Base-by-base conservation (phyloP, 2,329 filamentous ascomycete species). In the Calycina marina region DNA sequence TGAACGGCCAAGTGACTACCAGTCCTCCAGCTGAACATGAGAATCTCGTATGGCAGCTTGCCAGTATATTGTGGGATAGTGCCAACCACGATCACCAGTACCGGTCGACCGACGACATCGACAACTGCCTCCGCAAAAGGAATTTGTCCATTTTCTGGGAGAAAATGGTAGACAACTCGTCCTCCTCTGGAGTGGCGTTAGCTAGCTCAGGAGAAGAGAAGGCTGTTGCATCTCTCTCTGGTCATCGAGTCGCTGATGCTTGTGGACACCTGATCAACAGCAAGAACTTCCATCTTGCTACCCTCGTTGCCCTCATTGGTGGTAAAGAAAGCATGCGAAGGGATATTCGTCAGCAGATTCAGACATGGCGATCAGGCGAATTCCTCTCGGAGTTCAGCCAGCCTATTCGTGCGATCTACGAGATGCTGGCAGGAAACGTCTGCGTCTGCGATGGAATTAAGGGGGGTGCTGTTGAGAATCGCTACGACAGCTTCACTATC, bases 311-410 rank as follows among this genome's bases (percentile, higher is more conserved):
- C 8, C 72, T 93, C 39, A 80, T 96, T 47, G 84, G 83, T 18
- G 72, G 72, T 10, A 79, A 80, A 48, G 63, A 72, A 30, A 62
- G 62, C 2, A 72, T 77, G 34, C 80, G 76, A 49, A 71, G 71
- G 39, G 77, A 88, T 40, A 82, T 96, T 59, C 65, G 65, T 14
- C 67, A 75, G 35, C 90, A 98, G 53, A 67, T 98, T 32, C 72
- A 76, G 38, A 75, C 79, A 31, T 98, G 90, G 90, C 73, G 77
- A 20, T 70, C 81, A 16, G 73, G 82, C 20, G 83, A 85, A 49
- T 72, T 88, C 28, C 69, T 93, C 12, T 82, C 84, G 1, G 92
- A 98, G 53, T 85, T 98, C 56, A 75, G 72, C 11, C 77, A 90
- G 42, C 66, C 83, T 1, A 72, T 93, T 27, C 77, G 90, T 34